Evolutionary conservation across 257 asterid genomes (phyloP).

Genomic region (Penstemon eatonii): DNA sequence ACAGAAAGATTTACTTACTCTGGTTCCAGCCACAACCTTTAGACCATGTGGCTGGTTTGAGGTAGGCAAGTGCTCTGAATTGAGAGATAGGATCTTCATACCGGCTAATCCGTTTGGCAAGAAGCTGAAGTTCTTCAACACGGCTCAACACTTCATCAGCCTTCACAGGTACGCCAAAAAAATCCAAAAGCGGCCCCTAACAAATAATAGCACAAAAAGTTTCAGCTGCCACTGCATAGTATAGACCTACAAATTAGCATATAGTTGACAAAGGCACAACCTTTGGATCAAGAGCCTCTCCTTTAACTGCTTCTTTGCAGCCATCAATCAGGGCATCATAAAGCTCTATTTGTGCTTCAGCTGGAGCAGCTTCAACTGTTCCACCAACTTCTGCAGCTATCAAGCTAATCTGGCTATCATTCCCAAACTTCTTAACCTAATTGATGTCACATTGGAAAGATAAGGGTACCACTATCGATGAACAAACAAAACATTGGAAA

Average conservation of each 20-base stretch:
- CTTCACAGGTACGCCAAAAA: slow-evolving; percentile 96
- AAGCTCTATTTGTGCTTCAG: slow-evolving; percentile 92
- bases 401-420: slow-evolving; percentile 77
- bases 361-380: slow-evolving; percentile 85
- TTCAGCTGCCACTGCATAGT: slow-evolving; percentile 28
- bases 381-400: slow-evolving; percentile 97
- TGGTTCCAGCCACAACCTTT: slow-evolving; percentile 99
- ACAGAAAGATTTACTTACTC: slow-evolving; percentile 54
- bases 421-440: slow-evolving; percentile 96
- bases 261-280: slow-evolving; percentile 41
- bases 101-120: slow-evolving; percentile 86
- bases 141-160: slow-evolving; percentile 90
- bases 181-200: slow-evolving; percentile 95
- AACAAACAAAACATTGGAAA: background rate
- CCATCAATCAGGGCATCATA: slow-evolving; percentile 92
- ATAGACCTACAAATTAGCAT: slow-evolving; percentile 14
- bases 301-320: slow-evolving; percentile 82
- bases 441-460: slow-evolving; percentile 22
- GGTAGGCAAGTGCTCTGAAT: slow-evolving; percentile 78
- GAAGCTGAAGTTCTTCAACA: slow-evolving; percentile 92
- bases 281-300: slow-evolving; percentile 70
- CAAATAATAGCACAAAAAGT: slow-evolving; percentile 19
- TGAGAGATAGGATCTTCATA: slow-evolving; percentile 87
- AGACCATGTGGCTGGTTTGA: slow-evolving; percentile 96
- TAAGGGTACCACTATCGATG: background rate